Base-by-base conservation (phyloP, 441 rosid genomes). In the Biscutella laevigata region DNA sequence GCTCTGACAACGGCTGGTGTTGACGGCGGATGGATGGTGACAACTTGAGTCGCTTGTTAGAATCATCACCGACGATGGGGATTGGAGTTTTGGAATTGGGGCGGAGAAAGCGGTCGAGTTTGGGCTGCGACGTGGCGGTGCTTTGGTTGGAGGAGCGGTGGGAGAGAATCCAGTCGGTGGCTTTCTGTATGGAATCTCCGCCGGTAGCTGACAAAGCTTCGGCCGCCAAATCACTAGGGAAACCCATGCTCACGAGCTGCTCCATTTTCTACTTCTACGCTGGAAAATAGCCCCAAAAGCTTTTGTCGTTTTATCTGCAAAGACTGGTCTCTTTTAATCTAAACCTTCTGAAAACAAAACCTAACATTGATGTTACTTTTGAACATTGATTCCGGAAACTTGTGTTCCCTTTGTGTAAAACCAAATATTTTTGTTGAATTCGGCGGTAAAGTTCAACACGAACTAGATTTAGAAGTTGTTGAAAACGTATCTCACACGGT, bases 1-100 rank as follows among this genome's bases (percentile, higher is more conserved):
- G 81, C 53, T 82, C 90, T 4, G 96, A 51, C n/a, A 87, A 44
- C 37, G 88, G 95, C 66, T 62, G 60, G 33, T 62, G 67, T n/a
- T 33, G 56, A 28, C 34, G 67, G 22, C 26, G 43, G 28, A 3
- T 35, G 40, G 64, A 20, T 21, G 64, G 26, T 57, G 70, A 57
- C 4, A 59, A 42, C 20, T 58, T 66, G 27, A 0, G 54, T 35
- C 65, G 70, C 14, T 66, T 66, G 53, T 29, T 64, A 35, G 59
- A 50, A 5, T 10, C 43, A 21, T 13, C 54, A 46, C 0, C 4
- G 0, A 1, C 14, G 51, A 2, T 1, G 19, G 68, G 57, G 22
- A 0, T 19, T 41, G 8, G 37, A 53, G 67, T 39, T 52, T 24
- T 40, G 57, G 41, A 28, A 21, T 7, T 30, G 30, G 57, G 46